phyloP scores from a whole-genome alignment of 225 moss, liverwort and hornwort genomes.

The Straminergon stramineum region DNA sequence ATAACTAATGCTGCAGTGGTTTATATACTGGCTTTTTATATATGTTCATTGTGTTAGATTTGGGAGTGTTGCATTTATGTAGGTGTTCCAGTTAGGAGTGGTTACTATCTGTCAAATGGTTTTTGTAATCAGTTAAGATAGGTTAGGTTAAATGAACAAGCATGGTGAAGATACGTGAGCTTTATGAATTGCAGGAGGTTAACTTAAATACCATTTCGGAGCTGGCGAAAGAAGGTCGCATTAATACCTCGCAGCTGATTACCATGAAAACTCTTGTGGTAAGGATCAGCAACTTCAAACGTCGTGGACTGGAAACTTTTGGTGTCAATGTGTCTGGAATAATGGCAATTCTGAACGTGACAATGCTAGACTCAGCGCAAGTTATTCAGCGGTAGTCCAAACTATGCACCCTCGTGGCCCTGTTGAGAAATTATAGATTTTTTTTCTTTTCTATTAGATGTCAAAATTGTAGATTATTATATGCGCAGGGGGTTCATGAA shows the following conservation, averaged over 20 bases:
- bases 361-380: neutral
- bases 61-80: neutral
- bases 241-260: slow-evolving; percentile 89
- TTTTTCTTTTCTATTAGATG: neutral
- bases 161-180: neutral
- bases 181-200: slow-evolving; percentile 52
- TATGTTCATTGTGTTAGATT: neutral
- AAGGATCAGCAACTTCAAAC: neutral
- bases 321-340: neutral
- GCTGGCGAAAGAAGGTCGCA: slow-evolving; percentile 66
- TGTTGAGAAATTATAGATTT: neutral
- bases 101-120: neutral
- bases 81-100: neutral
- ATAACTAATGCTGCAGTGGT: neutral
- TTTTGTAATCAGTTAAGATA: neutral
- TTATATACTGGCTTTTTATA: neutral
- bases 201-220: slow-evolving; percentile 78
- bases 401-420: neutral
- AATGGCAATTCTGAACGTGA: neutral
- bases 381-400: neutral
- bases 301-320: neutral
- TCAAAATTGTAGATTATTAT: neutral
- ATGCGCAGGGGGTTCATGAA: neutral
- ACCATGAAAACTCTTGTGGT: slow-evolving; percentile 98
- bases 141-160: neutral